phyloP scores from a whole-genome alignment of 1,139 yeast genomes.

The Candida smagusa region DNA sequence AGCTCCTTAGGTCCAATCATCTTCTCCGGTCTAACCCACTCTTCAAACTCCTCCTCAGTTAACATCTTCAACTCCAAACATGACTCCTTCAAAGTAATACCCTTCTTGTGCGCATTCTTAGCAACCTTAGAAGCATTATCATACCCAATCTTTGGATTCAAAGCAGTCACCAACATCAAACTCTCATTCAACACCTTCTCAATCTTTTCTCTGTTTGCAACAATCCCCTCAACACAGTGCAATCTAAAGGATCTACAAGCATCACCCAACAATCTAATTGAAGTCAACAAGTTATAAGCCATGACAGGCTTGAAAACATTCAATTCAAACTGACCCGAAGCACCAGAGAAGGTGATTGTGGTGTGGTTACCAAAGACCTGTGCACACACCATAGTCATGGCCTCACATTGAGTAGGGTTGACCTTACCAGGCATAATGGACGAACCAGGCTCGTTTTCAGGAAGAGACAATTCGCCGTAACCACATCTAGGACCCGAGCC shows the following conservation, averaged over 20 bases:
- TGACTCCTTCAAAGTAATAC: constrained; percentile 19
- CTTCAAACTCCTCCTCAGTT: constrained; percentile 16
- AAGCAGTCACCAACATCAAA: constrained; percentile 21
- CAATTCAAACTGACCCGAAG: constrained; percentile 21
- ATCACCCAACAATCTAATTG: constrained; percentile 18
- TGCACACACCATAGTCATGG: constrained; percentile 20
- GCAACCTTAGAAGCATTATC: constrained; percentile 21
- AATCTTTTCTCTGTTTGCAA: constrained; percentile 18
- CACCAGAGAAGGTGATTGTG: constrained; percentile 20
- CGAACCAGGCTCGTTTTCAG: constrained; percentile 22
- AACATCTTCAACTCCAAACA: constrained; percentile 19
- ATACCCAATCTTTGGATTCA: constrained; percentile 22
- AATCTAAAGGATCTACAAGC: constrained; percentile 18
- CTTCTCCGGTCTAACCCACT: constrained; percentile 21
- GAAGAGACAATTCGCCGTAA: constrained; percentile 20
- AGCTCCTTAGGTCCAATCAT: constrained; percentile 24
- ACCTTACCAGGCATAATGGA: constrained; percentile 22
- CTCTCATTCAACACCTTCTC: constrained; percentile 18
- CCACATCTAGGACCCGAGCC: constrained; percentile 23
- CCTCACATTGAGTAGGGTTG: constrained; percentile 22
- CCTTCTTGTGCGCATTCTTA: constrained; percentile 22
- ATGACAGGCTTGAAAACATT: constrained; percentile 21
- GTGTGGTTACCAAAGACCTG: constrained; percentile 22
- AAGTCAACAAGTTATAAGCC: constrained; percentile 18
- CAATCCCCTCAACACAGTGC: constrained; percentile 19